phyloP scores from a whole-genome alignment of 2,329 filamentous ascomycete genomes.

The Sclerotinia borealis region DNA sequence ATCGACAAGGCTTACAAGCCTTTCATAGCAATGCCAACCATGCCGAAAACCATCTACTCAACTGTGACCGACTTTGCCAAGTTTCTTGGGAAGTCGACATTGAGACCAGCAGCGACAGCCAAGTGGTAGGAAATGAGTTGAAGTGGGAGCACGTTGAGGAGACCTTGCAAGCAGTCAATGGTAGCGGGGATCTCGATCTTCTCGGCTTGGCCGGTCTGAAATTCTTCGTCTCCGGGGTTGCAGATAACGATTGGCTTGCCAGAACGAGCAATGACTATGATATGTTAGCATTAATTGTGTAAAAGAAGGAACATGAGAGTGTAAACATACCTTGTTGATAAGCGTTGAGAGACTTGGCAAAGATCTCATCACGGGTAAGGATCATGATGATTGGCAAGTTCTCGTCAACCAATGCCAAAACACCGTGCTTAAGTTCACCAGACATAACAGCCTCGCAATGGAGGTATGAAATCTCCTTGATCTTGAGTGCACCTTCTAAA shows the following conservation, averaged over 20 bases:
- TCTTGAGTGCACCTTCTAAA: slow-evolving; percentile 95
- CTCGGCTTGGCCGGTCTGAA: slow-evolving; percentile 80
- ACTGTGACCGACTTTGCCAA: slow-evolving; percentile 98
- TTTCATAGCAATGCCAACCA: background rate
- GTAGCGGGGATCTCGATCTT: slow-evolving; percentile 97
- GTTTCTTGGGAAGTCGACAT: slow-evolving; percentile 98
- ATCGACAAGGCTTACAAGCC: slow-evolving; percentile 18
- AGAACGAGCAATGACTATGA: slow-evolving; percentile 80
- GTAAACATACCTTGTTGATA: slow-evolving; percentile 79
- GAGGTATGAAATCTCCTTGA: slow-evolving; percentile 99
- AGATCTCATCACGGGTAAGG: slow-evolving; percentile 89
- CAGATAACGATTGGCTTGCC: slow-evolving; percentile 98
- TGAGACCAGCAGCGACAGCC: slow-evolving; percentile 88
- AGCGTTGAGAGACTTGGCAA: slow-evolving; percentile 98
- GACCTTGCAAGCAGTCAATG: slow-evolving; percentile 89
- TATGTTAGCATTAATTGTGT: slow-evolving; percentile 27
- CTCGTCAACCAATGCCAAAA: slow-evolving; percentile 94
- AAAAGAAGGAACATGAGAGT: background rate
- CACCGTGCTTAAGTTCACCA: slow-evolving; percentile 97
- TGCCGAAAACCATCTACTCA: slow-evolving; percentile 55
- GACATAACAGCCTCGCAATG: slow-evolving; percentile 99
- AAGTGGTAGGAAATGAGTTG: slow-evolving; percentile 99
- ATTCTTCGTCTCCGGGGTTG: slow-evolving; percentile 85
- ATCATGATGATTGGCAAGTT: slow-evolving; percentile 99
- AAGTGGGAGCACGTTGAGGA: slow-evolving; percentile 94